Evolutionary conservation across 2,329 filamentous ascomycete species (phyloP).

Genomic region (Botrytis hyacinthi): DNA sequence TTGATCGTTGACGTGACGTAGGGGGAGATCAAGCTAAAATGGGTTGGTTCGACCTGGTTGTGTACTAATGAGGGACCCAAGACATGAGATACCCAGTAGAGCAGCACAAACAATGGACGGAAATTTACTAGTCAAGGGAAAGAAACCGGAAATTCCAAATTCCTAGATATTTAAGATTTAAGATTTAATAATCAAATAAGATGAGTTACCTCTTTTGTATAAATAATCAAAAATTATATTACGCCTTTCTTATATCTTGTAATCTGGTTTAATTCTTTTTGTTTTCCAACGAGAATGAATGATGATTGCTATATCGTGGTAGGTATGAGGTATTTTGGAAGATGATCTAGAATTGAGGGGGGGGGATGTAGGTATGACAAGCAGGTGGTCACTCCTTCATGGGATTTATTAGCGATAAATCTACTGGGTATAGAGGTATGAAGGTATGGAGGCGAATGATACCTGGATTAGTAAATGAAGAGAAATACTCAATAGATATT

Average conservation of each 20-base stretch:
- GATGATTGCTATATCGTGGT: neutral
- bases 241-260: neutral
- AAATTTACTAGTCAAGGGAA: neutral
- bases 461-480: neutral
- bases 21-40: conserved; percentile 9
- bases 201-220: neutral
- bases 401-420: neutral
- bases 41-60: neutral
- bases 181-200: neutral
- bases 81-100: neutral
- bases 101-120: neutral
- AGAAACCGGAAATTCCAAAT: neutral
- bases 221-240: too few relatives aligned
- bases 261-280: too few relatives aligned
- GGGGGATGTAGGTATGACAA: neutral
- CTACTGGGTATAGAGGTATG: neutral
- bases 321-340: neutral
- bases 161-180: neutral
- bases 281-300: neutral
- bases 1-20: conserved; percentile 5
- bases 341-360: neutral
- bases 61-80: neutral
- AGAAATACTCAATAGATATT: neutral
- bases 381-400: neutral
- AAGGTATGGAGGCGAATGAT: too few relatives aligned